phyloP scores from a whole-genome alignment of 805 yeast genomes.

The Lipomyces chichibuensis region DNA sequence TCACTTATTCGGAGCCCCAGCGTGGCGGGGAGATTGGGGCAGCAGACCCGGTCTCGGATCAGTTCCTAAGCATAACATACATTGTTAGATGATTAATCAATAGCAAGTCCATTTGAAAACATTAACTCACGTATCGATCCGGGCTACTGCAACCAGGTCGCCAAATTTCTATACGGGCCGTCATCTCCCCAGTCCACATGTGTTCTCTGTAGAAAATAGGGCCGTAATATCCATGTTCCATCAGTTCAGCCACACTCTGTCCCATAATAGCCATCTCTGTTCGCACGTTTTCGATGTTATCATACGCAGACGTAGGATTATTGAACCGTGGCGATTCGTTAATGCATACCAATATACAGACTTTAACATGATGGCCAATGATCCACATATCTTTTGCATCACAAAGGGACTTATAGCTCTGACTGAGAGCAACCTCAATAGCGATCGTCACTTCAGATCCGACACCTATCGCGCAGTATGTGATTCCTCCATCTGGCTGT shows the following conservation, averaged over 20 bases:
- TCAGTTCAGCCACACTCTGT: not conserved
- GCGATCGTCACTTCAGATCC: not conserved
- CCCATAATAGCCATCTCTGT: not conserved
- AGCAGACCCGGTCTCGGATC: too few relatives aligned
- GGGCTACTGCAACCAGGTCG: not conserved
- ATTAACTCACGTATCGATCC: not conserved
- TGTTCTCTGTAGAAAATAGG: not conserved
- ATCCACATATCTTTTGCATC: not conserved
- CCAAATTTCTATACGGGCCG: not conserved
- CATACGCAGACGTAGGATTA: not conserved
- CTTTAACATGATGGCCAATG: not conserved
- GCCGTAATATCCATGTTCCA: not conserved
- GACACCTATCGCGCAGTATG: not conserved
- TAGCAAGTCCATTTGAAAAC: too few relatives aligned
- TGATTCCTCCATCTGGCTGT: slow-evolving; percentile 1
- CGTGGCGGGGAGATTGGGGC: too few relatives aligned
- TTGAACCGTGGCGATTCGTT: not conserved
- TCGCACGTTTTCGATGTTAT: not conserved
- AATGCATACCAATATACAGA: not conserved
- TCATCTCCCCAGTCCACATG: not conserved
- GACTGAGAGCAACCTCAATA: not conserved
- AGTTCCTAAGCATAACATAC: too few relatives aligned
- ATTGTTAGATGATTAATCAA: too few relatives aligned
- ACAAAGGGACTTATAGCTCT: not conserved
- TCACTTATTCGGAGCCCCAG: too few relatives aligned